These are phyloP conservation scores for Yamadazyma olivae DNA, from an alignment of 805 yeast genomes.

Conservation along the genomic window DNA sequence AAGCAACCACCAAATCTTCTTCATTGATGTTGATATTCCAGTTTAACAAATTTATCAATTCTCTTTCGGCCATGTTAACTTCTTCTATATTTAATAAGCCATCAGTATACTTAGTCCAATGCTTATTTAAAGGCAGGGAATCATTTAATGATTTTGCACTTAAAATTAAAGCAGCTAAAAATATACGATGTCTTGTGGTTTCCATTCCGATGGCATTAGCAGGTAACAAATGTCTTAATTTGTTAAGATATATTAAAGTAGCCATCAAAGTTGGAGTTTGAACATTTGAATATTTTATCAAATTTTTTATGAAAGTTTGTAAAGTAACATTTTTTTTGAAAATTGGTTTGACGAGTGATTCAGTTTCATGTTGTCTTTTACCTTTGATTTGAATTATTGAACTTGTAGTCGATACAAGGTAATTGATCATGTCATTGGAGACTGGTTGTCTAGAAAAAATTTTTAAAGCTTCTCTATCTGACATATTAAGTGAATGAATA, in stretches of 20 bases:
- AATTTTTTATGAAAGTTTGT: slow-evolving; percentile 61
- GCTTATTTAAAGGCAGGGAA: slow-evolving; percentile 91
- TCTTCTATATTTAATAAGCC: slow-evolving; percentile 76
- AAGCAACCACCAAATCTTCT: slow-evolving; percentile 63
- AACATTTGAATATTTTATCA: slow-evolving; percentile 81
- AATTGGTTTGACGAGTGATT: slow-evolving; percentile 23
- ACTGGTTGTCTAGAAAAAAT: slow-evolving; percentile 57
- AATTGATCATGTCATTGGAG: slow-evolving; percentile 53
- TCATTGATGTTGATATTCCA: slow-evolving; percentile 79
- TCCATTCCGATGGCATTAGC: slow-evolving; percentile 88
- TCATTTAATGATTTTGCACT: slow-evolving; percentile 94
- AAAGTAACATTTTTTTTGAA: slow-evolving; percentile 30
- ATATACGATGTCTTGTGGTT: slow-evolving; percentile 90
- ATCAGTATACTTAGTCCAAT: slow-evolving; percentile 92
- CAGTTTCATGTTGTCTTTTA: slow-evolving; percentile 34
- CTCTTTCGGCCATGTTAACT: slow-evolving; percentile 89
- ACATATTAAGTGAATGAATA: slow-evolving; percentile 16
- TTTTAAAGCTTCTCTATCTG: slow-evolving; percentile 46
- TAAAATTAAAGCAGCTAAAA: slow-evolving; percentile 80
- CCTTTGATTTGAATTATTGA: slow-evolving; percentile 50
- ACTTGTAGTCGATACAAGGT: slow-evolving; percentile 55
- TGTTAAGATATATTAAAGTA: slow-evolving; percentile 75
- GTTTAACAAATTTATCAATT: slow-evolving; percentile 73
- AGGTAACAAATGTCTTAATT: slow-evolving; percentile 75
- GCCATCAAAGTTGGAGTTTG: slow-evolving; percentile 96